Evolutionary conservation across 1,284 basidiomycete genomes (phyloP).

Genomic region (Rhodofomes roseus): DNA sequence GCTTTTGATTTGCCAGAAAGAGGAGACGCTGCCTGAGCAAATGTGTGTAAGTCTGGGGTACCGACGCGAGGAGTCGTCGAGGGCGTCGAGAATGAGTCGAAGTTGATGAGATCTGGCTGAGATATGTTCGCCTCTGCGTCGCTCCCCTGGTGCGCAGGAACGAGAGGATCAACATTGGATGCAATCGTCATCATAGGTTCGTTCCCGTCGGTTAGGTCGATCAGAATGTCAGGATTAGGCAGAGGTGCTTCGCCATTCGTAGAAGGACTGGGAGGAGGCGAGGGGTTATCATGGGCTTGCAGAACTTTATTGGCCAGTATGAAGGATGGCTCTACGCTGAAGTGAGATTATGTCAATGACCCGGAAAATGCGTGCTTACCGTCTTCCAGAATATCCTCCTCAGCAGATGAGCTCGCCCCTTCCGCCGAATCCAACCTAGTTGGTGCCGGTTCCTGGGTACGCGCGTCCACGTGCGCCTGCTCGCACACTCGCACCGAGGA

Average conservation of each 20-base stretch:
- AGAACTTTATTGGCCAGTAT: slow-evolving; percentile 59
- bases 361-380: slow-evolving; percentile 22
- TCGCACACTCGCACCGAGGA: slow-evolving; percentile 29
- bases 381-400: slow-evolving; percentile 25
- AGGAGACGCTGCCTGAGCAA: not conserved
- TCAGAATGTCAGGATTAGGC: not conserved
- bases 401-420: not conserved
- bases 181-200: not conserved
- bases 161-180: not conserved
- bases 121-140: slow-evolving; percentile 8
- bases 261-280: slow-evolving; percentile 54
- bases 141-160: not conserved
- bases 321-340: slow-evolving; percentile 57
- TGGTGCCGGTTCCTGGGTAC: not conserved
- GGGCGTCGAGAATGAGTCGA: slow-evolving; percentile 35
- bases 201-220: not conserved
- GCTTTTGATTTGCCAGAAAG: not conserved
- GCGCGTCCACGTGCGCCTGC: slow-evolving; percentile 26
- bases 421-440: not conserved
- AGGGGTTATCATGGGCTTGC: slow-evolving; percentile 69
- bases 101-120: slow-evolving; percentile 36
- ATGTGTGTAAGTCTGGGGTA: not conserved
- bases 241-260: not conserved
- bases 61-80: slow-evolving; percentile 8
- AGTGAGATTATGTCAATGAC: not conserved